phyloP scores from a whole-genome alignment of 192 early-diverging fungal species.

The Pilaira anomala region DNA sequence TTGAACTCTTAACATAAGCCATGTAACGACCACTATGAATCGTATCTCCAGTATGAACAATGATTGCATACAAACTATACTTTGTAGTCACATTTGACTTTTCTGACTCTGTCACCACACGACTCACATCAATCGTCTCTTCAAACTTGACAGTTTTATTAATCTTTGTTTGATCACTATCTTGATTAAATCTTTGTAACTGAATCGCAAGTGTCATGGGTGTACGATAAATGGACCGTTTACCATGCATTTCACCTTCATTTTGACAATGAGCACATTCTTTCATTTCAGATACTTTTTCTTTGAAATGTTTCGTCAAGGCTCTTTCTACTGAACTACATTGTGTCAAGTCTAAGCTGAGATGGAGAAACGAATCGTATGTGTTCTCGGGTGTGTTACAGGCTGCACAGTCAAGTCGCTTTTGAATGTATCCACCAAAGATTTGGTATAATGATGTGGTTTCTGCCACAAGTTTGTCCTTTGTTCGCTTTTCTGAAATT shows the following conservation, averaged over 20 bases:
- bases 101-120: slow-evolving; percentile 31
- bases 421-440: slow-evolving; percentile 82
- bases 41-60: slow-evolving; percentile 73
- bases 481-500: slow-evolving; percentile 56
- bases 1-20: slow-evolving; percentile 72
- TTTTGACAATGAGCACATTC: slow-evolving; percentile 22
- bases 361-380: slow-evolving; percentile 68
- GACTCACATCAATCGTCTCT: slow-evolving; percentile 27
- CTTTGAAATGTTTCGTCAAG: slow-evolving; percentile 51
- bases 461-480: slow-evolving; percentile 70
- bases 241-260: not conserved
- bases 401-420: slow-evolving; percentile 67
- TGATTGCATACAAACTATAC: slow-evolving; percentile 71
- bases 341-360: slow-evolving; percentile 74
- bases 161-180: slow-evolving; percentile 59
- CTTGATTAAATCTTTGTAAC: slow-evolving; percentile 21
- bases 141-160: slow-evolving; percentile 27
- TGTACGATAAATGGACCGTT: slow-evolving; percentile 21
- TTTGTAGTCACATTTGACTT: slow-evolving; percentile 25
- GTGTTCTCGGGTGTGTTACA: slow-evolving; percentile 73
- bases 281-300: not conserved
- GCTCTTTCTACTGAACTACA: slow-evolving; percentile 65
- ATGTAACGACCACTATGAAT: slow-evolving; percentile 82
- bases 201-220: slow-evolving; percentile 24
- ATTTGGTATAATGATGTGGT: slow-evolving; percentile 77